phyloP scores from a whole-genome alignment of 768 basidiomycete species.

The Tylopilus intermedius region DNA sequence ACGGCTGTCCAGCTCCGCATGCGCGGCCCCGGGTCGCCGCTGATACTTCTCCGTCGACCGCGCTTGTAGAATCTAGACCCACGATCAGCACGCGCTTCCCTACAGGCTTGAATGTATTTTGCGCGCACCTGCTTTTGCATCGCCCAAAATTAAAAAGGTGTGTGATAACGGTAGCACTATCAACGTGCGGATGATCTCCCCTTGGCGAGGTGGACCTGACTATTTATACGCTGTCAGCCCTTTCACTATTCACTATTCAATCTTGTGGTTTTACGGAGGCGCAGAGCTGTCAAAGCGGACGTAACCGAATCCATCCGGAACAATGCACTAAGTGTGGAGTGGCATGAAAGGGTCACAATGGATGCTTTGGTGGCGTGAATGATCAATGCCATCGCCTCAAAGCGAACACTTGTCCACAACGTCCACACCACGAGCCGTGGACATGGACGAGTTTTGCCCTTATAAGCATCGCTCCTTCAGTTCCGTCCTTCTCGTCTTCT shows the following conservation, averaged over 20 bases:
- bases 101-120: slow-evolving; percentile 14
- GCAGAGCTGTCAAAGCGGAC: slow-evolving; percentile 19
- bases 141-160: slow-evolving; percentile 22
- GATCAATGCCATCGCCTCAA: slow-evolving; percentile 10
- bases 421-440: slow-evolving; percentile 24
- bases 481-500: slow-evolving; percentile 29
- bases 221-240: slow-evolving; percentile 15
- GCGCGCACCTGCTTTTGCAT: slow-evolving; percentile 19
- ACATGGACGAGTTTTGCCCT: slow-evolving; percentile 20
- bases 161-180: slow-evolving; percentile 17
- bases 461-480: slow-evolving; percentile 23
- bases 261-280: slow-evolving; percentile 1
- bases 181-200: slow-evolving; percentile 11
- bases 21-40: slow-evolving; percentile 1
- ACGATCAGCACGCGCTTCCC: slow-evolving; percentile 24
- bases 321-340: slow-evolving; percentile 15
- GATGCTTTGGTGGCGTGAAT: slow-evolving; percentile 19
- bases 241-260: not conserved
- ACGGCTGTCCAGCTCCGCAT: slow-evolving; percentile 1
- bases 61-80: slow-evolving; percentile 15
- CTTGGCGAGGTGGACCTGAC: not conserved
- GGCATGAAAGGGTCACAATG: slow-evolving; percentile 11
- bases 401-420: slow-evolving; percentile 18
- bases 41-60: slow-evolving; percentile 13
- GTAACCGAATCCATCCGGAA: slow-evolving; percentile 9